phyloP scores from a whole-genome alignment of 257 asterid species.

The Petunia axillaris region DNA sequence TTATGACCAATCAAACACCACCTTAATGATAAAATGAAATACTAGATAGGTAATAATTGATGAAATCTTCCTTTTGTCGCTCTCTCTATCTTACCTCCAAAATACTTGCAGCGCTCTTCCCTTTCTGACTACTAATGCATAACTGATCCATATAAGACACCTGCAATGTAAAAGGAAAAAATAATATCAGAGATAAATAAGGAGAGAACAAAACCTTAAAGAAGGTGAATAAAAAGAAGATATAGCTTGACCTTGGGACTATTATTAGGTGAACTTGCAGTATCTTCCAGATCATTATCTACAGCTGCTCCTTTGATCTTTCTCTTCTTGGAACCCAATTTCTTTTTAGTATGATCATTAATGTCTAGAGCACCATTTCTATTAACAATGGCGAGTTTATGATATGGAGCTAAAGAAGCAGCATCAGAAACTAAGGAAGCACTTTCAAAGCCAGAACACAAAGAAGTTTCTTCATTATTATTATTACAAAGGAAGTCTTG shows the following conservation, averaged over 20 bases:
- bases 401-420: conserved; percentile 51
- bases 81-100: conserved; percentile 37
- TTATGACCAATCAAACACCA: too few relatives aligned
- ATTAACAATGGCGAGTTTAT: conserved; percentile 28
- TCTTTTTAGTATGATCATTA: conserved; percentile 24
- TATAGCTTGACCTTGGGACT: conserved; percentile 62
- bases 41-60: too few relatives aligned
- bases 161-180: conserved; percentile 32
- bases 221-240: not conserved
- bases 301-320: conserved; percentile 34
- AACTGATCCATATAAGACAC: conserved; percentile 52
- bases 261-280: conserved; percentile 79
- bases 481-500: conserved; percentile 51
- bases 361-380: conserved; percentile 27
- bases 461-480: conserved; percentile 15
- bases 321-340: conserved; percentile 52
- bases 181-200: not conserved
- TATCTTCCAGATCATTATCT: conserved; percentile 65
- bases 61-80: too few relatives aligned
- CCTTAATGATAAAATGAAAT: not conserved
- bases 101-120: conserved; percentile 39
- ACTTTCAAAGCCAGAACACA: conserved; percentile 42
- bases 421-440: conserved; percentile 69
- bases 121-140: conserved; percentile 35
- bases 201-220: not conserved